Evolutionary conservation across 2,329 filamentous ascomycete species (phyloP), one percentile per base, ranked within the genome.

Genomic region (Cordyceps farinosa): DNA sequence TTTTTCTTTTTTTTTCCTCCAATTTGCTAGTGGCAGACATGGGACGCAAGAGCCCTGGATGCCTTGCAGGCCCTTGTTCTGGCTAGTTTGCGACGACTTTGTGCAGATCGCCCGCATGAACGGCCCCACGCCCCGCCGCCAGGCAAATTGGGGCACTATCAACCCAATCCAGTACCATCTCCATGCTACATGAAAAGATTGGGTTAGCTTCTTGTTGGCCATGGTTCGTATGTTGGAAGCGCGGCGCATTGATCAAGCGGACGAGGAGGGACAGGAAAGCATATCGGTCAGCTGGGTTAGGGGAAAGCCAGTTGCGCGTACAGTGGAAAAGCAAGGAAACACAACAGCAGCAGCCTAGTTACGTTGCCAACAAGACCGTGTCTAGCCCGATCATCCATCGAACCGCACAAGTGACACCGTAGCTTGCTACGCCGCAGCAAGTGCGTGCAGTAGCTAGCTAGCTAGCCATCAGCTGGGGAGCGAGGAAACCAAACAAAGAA

Each of bases 61-160:
- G 55, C 55, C n/a, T 5, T 48, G 55, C 55, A 48, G 32, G 55
- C 42, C 42, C 22, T 22, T 22, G 22, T 22, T 22, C 1, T 22
- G 22, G 22, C 22, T 22, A 22, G 22, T 22, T 22, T 22, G 22
- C 22, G 22, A 22, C 22, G 22, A 22, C 22, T 22, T 48, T n/a
- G 55, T 58, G 42, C 32, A 58, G 55, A 48, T 58, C 55, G 29
- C 42, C 10, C 38, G 42, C 53, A 56, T 56, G 53, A 45, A 56
- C 17, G 38, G 30, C 15, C 17, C 53, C 38, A 29, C 22, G 22
- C 22, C 22, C 22, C 22, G 22, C 22, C 22, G 22, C 22, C 22
- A 22, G 22, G 22, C 22, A 27, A 29, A 36, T 38, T 48, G 30
- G 42, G 22, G 22, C 22, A 22, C 22, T 22, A 22, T 38, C 17